These are phyloP conservation scores for Cladorrhinum sp. DNA, from an alignment of 2,329 filamentous ascomycete genomes.

Conservation along the genomic window DNA sequence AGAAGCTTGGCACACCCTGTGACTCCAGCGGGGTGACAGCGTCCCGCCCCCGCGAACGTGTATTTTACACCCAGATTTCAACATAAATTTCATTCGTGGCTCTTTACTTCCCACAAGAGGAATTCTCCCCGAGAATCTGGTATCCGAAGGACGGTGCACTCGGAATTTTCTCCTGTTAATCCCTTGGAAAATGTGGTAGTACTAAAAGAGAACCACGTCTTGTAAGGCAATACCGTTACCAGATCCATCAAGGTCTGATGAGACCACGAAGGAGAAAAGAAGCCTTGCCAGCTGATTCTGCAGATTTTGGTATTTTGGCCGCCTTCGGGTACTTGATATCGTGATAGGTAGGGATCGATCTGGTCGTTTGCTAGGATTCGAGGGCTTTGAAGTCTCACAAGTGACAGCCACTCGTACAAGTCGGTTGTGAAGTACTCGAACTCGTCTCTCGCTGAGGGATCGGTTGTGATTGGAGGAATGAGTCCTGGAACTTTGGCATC, in stretches of 20 bases:
- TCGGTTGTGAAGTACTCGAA: constrained; percentile 63
- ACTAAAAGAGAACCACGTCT: constrained; percentile 55
- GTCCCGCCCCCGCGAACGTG: neutral
- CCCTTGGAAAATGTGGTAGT: constrained; percentile 50
- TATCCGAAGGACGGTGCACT: constrained; percentile 54
- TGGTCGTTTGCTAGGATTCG: constrained; percentile 54
- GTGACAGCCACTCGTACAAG: constrained; percentile 70
- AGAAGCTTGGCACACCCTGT: neutral
- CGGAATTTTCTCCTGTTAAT: constrained; percentile 43
- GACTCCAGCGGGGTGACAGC: neutral
- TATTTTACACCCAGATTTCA: neutral
- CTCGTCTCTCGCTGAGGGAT: constrained; percentile 41
- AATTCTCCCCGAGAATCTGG: constrained; percentile 50
- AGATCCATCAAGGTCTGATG: constrained; percentile 46
- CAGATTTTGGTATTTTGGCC: constrained; percentile 37
- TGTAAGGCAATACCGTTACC: constrained; percentile 41
- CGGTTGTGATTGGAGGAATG: constrained; percentile 32
- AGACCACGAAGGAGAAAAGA: constrained; percentile 53
- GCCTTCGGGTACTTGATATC: constrained; percentile 58
- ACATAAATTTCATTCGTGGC: constrained; percentile 37
- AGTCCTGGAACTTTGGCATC: constrained; percentile 34
- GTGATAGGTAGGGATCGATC: constrained; percentile 66
- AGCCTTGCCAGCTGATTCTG: constrained; percentile 58
- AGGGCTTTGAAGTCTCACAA: constrained; percentile 65
- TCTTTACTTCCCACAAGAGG: constrained; percentile 58